phyloP scores from a whole-genome alignment of 2,329 filamentous ascomycete genomes.

The Aspergillus hortae region DNA sequence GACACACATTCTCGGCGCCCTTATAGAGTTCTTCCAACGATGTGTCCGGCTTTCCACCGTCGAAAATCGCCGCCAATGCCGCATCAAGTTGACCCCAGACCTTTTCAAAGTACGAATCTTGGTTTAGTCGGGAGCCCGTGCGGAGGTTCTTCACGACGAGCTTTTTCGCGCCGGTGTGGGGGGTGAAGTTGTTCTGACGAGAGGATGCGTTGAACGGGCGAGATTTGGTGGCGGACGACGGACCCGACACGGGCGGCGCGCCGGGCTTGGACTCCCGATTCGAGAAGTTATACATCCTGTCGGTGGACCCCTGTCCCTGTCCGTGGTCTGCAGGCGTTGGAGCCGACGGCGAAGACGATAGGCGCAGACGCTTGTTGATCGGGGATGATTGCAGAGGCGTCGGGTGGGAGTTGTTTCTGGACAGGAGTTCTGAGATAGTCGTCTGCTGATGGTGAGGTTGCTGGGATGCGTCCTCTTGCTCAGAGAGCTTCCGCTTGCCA shows the following conservation, averaged over 20 bases:
- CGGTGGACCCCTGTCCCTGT: conserved; percentile 24
- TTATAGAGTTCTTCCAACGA: conserved; percentile 89
- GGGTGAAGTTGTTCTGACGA: conserved; percentile 57
- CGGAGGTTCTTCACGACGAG: conserved; percentile 92
- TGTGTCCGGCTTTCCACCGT: conserved; percentile 56
- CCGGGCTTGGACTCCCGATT: conserved; percentile 36
- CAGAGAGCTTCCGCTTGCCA: conserved; percentile 40
- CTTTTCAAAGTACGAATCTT: conserved; percentile 73
- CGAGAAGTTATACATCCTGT: conserved; percentile 55
- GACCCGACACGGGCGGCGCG: conserved; percentile 44
- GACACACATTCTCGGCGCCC: conserved; percentile 86
- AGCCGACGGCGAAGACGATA: conserved; percentile 25
- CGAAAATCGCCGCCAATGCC: conserved; percentile 72
- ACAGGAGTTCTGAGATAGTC: conserved; percentile 46
- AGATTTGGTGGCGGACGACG: conserved; percentile 28
- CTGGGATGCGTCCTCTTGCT: conserved; percentile 31
- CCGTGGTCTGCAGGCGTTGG: conserved; percentile 11
- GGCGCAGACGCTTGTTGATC: conserved; percentile 40
- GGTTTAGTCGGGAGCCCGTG: conserved; percentile 59
- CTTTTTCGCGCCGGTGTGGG: conserved; percentile 74
- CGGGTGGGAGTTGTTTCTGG: conserved; percentile 22
- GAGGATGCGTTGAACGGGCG: conserved; percentile 29
- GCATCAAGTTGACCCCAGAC: conserved; percentile 70
- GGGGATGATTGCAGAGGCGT: conserved; percentile 25
- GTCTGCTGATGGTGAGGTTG: conserved; percentile 33